Percentiles rank a stretch among this genome's conserved stretches.
Conservation (phyloP, 2,329 filamentous ascomycete genomes). For the Escovopsis weberi region DNA sequence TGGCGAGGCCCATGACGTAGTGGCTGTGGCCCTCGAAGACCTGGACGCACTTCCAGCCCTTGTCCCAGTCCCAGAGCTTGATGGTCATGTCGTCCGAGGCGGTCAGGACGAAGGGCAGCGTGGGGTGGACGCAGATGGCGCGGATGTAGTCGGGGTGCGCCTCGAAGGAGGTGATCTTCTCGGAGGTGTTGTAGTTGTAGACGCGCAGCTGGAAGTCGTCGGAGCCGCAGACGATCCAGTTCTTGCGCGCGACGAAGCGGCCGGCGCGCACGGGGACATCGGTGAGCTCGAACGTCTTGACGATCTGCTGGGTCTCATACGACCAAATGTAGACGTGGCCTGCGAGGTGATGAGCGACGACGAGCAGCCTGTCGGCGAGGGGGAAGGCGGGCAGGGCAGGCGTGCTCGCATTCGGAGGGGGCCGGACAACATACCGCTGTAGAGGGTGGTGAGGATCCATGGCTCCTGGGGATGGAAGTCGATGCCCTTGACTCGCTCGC, state of each 20-base stretch:
- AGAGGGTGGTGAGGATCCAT: slow-evolving; percentile 92
- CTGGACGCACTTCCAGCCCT: slow-evolving; percentile 94
- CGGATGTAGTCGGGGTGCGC: slow-evolving; percentile 98
- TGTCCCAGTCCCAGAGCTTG: slow-evolving; percentile 98
- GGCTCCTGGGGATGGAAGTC: slow-evolving; percentile 95
- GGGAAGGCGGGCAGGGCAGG: neutral
- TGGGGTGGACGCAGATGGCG: slow-evolving; percentile 88
- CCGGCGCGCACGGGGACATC: slow-evolving; percentile 96
- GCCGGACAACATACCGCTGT: slow-evolving; percentile 55
- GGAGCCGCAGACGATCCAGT: slow-evolving; percentile 95
- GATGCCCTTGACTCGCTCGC: slow-evolving; percentile 91
- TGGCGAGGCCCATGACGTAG: slow-evolving; percentile 91
- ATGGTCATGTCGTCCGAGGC: slow-evolving; percentile 98
- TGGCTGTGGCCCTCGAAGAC: slow-evolving; percentile 93
- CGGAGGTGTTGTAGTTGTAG: slow-evolving; percentile 98
- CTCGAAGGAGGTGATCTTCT: slow-evolving; percentile 95
- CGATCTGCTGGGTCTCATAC: slow-evolving; percentile 88
- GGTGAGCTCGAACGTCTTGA: slow-evolving; percentile 98
- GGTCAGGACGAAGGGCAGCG: slow-evolving; percentile 88
- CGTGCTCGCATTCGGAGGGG: neutral
- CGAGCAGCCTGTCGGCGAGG: neutral
- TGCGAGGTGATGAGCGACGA: slow-evolving; percentile 16
- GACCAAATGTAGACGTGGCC: slow-evolving; percentile 99
- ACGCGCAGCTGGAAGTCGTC: slow-evolving; percentile 80
- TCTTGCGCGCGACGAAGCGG: slow-evolving; percentile 93